phyloP scores from a whole-genome alignment of 139 green algal species.

The Micromonas commoda region DNA sequence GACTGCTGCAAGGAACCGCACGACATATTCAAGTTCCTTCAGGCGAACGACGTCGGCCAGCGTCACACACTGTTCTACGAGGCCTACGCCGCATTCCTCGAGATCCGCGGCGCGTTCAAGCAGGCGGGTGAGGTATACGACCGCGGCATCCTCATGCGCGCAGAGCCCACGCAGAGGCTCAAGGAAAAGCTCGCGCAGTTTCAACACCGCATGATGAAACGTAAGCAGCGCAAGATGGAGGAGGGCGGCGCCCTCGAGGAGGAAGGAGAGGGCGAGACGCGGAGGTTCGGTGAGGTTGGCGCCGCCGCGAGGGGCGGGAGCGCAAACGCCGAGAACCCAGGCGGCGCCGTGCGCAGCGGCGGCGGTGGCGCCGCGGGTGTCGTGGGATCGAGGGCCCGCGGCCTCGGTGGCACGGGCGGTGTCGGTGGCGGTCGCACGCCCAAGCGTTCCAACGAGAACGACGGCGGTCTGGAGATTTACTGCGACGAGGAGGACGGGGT shows the following conservation, averaged over 20 bases:
- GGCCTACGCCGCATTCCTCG: conserved; percentile 72
- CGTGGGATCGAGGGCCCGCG: not conserved
- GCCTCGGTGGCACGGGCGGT: conserved; percentile 28
- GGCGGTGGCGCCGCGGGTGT: conserved; percentile 17
- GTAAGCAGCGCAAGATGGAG: conserved; percentile 57
- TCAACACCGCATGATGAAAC: conserved; percentile 72
- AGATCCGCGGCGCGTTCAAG: conserved; percentile 62
- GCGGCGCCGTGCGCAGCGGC: not conserved
- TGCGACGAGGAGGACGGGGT: conserved; percentile 14
- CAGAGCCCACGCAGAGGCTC: conserved; percentile 63
- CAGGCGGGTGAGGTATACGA: conserved; percentile 64
- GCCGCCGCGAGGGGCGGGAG: not conserved
- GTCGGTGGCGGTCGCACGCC: conserved; percentile 31
- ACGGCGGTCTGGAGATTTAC: conserved; percentile 15
- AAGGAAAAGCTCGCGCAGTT: conserved; percentile 65
- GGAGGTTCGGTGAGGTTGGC: not conserved
- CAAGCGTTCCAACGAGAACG: not conserved
- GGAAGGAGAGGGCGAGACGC: not conserved
- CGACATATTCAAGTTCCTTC: conserved; percentile 80
- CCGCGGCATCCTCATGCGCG: conserved; percentile 60
- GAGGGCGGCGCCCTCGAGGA: conserved; percentile 37
- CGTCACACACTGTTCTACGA: conserved; percentile 79
- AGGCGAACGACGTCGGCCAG: conserved; percentile 66
- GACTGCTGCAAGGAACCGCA: conserved; percentile 73
- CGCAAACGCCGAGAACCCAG: not conserved